Evolutionary conservation across 257 asterid genomes (phyloP), one percentile per base, ranked within the genome.

Genomic region (Paulownia fortunei): DNA sequence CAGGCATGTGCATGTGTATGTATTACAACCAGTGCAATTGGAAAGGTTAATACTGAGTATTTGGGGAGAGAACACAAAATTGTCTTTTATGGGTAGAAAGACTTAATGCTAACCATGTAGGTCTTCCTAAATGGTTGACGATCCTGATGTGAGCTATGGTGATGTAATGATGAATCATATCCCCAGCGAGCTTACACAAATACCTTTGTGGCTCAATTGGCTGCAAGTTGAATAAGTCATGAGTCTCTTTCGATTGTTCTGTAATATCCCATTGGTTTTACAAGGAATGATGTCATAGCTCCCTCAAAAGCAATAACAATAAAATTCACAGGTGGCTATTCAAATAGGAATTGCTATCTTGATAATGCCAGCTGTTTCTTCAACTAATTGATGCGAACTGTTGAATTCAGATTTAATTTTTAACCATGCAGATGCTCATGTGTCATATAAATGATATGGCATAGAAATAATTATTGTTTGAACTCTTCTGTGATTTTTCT

Each of bases 281-380:
- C 72, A 16, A 41, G 16, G 27, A 67, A n/a, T 12, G 16, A 3
- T 8, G 13, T 21, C 37, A 16, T 42, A 68, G 60, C 21, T 7
- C 39, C 42, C 16, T 0, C 10, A n/a, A 44, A 44, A 10, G 2
- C 27, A 13, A 13, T 46, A 46, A 69, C 74, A 24, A 23, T 69
- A 23, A 11, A 12, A 68, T 6, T 6, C 85, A 63, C n/a, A 77
- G 73, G 83, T 64, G 6, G 26, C 73, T 27, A 70, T 26, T 23
- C 13, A 70, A 32, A 51, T 32, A 11, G 27, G 42, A 8, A 81
- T 26, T n/a, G n/a, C 44, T 70, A 70, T 70, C 3, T 16, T 26
- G 46, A 70, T 46, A 70, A 47, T 2, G 5, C n/a, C 60, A 13
- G 5, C 10, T 5, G 13, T 37, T 44, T 46, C 3, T 44, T 44